Evolutionary conservation across 768 basidiomycete genomes (phyloP).

Genomic region (Russula vinacea): DNA sequence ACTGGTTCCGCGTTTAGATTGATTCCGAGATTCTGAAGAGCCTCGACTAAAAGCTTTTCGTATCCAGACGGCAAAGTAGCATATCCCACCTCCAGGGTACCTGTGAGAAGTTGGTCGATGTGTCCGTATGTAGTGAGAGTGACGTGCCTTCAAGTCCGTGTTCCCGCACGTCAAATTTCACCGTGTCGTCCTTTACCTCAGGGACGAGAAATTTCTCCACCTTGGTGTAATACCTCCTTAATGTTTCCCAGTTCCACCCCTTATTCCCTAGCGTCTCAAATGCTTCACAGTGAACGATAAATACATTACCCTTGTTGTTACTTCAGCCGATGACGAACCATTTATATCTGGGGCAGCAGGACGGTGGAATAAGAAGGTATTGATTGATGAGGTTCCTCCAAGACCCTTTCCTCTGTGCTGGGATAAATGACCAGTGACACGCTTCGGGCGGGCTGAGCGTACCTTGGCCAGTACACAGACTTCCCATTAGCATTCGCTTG

Average conservation of each 20-base stretch:
- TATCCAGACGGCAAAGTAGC: not conserved
- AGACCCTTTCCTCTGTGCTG: conserved; percentile 32
- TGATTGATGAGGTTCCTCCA: conserved; percentile 31
- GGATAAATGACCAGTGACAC: not conserved
- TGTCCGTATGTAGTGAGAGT: not conserved
- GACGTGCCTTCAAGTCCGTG: conserved; percentile 19
- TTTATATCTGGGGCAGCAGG: conserved; percentile 24
- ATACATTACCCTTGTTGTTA: too few species aligned
- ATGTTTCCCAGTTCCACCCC: conserved; percentile 32
- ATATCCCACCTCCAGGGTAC: conserved; percentile 21
- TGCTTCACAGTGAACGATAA: conserved; percentile 5
- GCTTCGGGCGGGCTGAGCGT: not conserved
- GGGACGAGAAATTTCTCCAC: conserved; percentile 23
- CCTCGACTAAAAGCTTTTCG: conserved; percentile 4
- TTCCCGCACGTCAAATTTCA: conserved; percentile 10
- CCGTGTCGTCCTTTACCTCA: not conserved
- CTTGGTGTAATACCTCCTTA: conserved; percentile 28
- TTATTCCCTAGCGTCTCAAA: conserved; percentile 32
- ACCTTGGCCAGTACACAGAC: conserved; percentile 6
- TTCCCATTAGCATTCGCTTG: not conserved
- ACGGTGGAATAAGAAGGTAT: conserved; percentile 28
- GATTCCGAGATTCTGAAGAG: not conserved
- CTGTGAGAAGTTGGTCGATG: not conserved
- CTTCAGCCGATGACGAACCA: conserved; percentile 12
- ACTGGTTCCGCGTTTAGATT: conserved; percentile 4